Evolutionary conservation across 1,139 yeast species (phyloP), one percentile per base, ranked within the genome.

Genomic region (Nakaseomyces uthaithaninus): DNA sequence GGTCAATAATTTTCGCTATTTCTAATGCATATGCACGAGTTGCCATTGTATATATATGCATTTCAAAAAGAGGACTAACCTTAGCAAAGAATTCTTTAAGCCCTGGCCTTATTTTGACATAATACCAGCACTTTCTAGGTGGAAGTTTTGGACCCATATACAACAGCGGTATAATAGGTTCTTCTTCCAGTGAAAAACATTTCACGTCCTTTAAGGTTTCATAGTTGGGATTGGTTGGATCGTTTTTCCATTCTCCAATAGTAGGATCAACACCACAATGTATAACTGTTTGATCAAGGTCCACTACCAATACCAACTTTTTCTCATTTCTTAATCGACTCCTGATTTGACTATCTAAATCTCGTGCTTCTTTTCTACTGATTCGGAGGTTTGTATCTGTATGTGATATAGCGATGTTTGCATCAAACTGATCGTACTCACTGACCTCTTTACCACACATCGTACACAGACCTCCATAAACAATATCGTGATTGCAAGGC

Each of bases 41-140:
- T n/a, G 98, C 98, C 99, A 91, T 91, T 7, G 99, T 91, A 61
- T 91, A 91, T 33, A 91, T 86, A 61, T 91, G 98, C 72, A 91
- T 68, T 63, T 91, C 98, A 59, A 83, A 91, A 40, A 74, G 64
- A 36, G 77, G 63, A 4, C 80, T 68, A 48, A 86, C 73, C 39
- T 68, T 68, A 41, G 72, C 72, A 42, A 91, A 70, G 59, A 91
- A 91, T 40, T 76, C 78, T 40, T 71, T 65, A 36, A 91, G 67
- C 0, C 96, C 96, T 0, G 98, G 97, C 48, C 99, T 73, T 35
- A 86, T 66, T 60, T 93, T 91, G 26, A 93, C 95, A 54, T 85
- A 93, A 60, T 91, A 93, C 82, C 91, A 80, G 61, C 94, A 82
- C 42, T 58, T 55, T 36, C 60, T 45, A 2, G 77, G 70, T 3